phyloP scores from a whole-genome alignment of 2,329 filamentous ascomycete species.

The Endoconidiophora polonica region DNA sequence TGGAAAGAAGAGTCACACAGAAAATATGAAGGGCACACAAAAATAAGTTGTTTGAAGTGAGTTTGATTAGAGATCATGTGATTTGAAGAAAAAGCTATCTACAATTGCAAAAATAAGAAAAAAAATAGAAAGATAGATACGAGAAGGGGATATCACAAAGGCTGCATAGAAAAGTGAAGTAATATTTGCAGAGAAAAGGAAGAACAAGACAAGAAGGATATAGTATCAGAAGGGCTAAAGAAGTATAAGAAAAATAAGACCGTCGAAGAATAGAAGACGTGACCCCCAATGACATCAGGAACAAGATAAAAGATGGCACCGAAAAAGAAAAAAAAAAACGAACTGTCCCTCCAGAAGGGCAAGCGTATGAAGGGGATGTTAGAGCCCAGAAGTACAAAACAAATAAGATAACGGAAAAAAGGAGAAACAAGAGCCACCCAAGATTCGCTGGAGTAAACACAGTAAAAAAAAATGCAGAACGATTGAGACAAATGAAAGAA shows the following conservation, averaged over 20 bases:
- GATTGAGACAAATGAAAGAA: background rate
- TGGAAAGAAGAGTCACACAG: no score
- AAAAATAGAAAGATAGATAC: background rate
- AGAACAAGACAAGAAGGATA: background rate
- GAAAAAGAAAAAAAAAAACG: background rate
- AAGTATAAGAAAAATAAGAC: background rate
- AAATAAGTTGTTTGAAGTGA: no score
- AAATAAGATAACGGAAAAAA: background rate
- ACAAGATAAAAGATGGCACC: background rate
- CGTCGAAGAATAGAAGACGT: background rate
- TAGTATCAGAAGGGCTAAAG: background rate
- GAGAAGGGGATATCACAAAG: conserved; percentile 7
- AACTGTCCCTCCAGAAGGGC: conserved; percentile 1
- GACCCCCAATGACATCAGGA: background rate
- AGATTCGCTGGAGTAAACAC: background rate
- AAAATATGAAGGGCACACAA: no score
- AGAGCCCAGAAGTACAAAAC: background rate
- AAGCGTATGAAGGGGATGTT: background rate
- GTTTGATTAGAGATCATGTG: no score
- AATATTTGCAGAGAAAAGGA: conserved; percentile 3
- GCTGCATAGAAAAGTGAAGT: background rate
- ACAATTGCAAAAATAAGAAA: no score
- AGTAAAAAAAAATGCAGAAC: conserved; percentile 1
- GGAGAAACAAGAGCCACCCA: background rate
- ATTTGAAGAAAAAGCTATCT: no score